Evolutionary conservation across 768 basidiomycete species (phyloP).

Genomic region (Gloeostereum incarnatum): DNA sequence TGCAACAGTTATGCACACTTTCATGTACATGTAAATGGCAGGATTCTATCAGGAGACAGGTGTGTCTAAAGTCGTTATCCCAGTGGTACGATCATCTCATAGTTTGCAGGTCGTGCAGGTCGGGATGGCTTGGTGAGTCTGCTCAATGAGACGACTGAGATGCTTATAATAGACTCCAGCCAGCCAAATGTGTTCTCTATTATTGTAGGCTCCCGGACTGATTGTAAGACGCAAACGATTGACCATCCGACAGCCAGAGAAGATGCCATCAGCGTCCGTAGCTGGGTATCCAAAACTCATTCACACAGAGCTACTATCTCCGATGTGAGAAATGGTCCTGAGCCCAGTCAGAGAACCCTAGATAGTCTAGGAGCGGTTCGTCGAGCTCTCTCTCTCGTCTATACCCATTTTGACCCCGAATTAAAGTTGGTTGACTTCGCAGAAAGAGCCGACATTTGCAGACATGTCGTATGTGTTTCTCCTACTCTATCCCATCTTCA

Average conservation of each 20-base stretch:
- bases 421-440: slow-evolving; percentile 35
- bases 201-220: slow-evolving; percentile 46
- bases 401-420: background rate
- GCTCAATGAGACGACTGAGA: background rate
- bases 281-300: slow-evolving; percentile 37
- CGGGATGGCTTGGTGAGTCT: slow-evolving; percentile 61
- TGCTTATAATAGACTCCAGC: slow-evolving; percentile 27
- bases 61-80: slow-evolving; percentile 15
- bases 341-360: slow-evolving; percentile 57
- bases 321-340: slow-evolving; percentile 36
- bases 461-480: slow-evolving; percentile 53
- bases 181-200: slow-evolving; percentile 74
- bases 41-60: slow-evolving; percentile 88
- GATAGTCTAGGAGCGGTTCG: slow-evolving; percentile 57
- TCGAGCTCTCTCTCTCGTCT: slow-evolving; percentile 2
- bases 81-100: slow-evolving; percentile 5
- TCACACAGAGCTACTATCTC: slow-evolving; percentile 33
- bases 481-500: background rate
- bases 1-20: slow-evolving; percentile 1
- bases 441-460: slow-evolving; percentile 49
- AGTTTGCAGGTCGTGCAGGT: slow-evolving; percentile 57
- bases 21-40: slow-evolving; percentile 14
- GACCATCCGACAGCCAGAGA: slow-evolving; percentile 49
- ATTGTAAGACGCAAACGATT: background rate
- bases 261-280: slow-evolving; percentile 49